Evolutionary conservation across 2,329 filamentous ascomycete genomes (phyloP).

Genomic region (Colletotrichum neosansevieriae): DNA sequence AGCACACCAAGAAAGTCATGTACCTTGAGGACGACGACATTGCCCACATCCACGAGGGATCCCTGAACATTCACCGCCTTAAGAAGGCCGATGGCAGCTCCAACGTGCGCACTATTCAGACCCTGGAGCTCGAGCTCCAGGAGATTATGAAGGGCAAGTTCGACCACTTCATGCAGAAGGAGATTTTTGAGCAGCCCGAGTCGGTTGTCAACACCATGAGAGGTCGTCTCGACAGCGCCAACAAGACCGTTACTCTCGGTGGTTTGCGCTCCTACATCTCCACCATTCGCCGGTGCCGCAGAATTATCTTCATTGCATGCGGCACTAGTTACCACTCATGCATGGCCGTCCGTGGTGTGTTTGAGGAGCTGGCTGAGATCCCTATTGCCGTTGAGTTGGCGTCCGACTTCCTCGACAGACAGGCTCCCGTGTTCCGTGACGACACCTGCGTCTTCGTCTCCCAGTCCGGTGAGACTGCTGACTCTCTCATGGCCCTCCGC

Average conservation of each 20-base stretch:
- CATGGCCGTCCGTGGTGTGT: conserved; percentile 98
- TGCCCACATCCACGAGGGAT: conserved; percentile 98
- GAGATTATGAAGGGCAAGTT: conserved; percentile 99
- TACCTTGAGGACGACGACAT: conserved; percentile 99
- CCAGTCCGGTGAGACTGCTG: conserved; percentile 97
- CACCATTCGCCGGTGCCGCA: conserved; percentile 95
- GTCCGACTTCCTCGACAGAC: conserved; percentile 96
- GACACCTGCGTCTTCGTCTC: conserved; percentile 99
- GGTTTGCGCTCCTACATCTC: conserved; percentile 95
- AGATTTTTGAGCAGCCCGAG: conserved; percentile 99
- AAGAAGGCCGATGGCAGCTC: conserved; percentile 97
- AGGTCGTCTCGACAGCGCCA: conserved; percentile 92
- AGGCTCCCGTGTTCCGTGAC: conserved; percentile 98
- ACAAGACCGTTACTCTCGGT: conserved; percentile 96
- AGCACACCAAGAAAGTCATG: conserved; percentile 99
- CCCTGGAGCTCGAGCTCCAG: conserved; percentile 97
- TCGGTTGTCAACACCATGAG: conserved; percentile 99
- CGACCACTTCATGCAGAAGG: conserved; percentile 99
- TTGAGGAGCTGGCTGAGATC: conserved; percentile 98
- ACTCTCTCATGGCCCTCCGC: conserved; percentile 95
- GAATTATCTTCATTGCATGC: conserved; percentile 99
- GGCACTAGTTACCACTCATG: conserved; percentile 99
- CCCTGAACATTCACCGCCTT: conserved; percentile 97
- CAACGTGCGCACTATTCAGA: conserved; percentile 98
- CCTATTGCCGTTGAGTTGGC: conserved; percentile 97